Conservation (phyloP, 495 filamentous ascomycete species). For the Patellaria atrata region DNA sequence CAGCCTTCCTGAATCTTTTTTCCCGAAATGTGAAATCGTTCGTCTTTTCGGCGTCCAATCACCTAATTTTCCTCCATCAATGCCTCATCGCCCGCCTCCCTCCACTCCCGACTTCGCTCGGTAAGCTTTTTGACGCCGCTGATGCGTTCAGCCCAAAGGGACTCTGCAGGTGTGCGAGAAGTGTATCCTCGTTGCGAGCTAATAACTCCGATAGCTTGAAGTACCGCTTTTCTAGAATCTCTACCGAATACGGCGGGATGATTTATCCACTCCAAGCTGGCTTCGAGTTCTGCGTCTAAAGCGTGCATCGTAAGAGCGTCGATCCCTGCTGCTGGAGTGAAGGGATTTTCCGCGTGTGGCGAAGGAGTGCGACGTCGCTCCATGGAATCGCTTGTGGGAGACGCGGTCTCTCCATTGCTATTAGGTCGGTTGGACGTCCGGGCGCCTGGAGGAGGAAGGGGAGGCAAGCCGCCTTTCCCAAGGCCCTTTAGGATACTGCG, state of each 20-base stretch:
- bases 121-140: slow-evolving; percentile 62
- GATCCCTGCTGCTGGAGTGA: slow-evolving; percentile 56
- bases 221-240: slow-evolving; percentile 89
- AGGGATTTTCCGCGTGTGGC: slow-evolving; percentile 38
- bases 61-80: slow-evolving; percentile 65
- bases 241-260: slow-evolving; percentile 91
- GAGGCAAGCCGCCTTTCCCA: slow-evolving; percentile 86
- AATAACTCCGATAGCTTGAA: slow-evolving; percentile 94
- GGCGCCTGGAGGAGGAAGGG: slow-evolving; percentile 48
- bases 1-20: too few species aligned
- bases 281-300: slow-evolving; percentile 79
- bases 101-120: slow-evolving; percentile 69
- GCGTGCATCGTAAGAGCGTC: slow-evolving; percentile 67
- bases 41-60: too few species aligned
- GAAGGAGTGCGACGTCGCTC: slow-evolving; percentile 31
- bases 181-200: slow-evolving; percentile 89
- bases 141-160: slow-evolving; percentile 70
- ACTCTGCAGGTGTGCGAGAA: slow-evolving; percentile 75
- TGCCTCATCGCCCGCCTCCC: slow-evolving; percentile 65
- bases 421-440: slow-evolving; percentile 25
- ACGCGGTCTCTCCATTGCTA: slow-evolving; percentile 13
- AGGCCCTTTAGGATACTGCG: slow-evolving; percentile 90
- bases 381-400: slow-evolving; percentile 14
- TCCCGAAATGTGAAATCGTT: too few species aligned
- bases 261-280: slow-evolving; percentile 96